A percentile compares a stretch with the other conserved stretches of the same genome.
These are phyloP conservation scores for Globomyces sp. DNA, from an alignment of 371 early-diverging fungal genomes.

Conservation along the genomic window DNA sequence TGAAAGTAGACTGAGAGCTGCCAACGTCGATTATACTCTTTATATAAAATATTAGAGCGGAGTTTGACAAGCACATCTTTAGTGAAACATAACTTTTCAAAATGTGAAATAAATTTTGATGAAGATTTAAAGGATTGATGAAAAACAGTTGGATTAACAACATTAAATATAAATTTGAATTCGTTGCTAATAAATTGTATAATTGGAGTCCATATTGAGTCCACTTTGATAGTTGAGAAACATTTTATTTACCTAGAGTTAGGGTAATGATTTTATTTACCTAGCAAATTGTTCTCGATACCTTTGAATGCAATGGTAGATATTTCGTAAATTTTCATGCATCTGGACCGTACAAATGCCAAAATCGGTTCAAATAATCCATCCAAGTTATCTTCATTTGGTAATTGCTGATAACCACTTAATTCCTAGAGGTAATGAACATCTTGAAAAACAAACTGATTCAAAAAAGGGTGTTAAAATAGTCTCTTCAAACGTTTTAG, in stretches of 20 bases:
- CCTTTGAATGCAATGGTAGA: conserved; percentile 1
- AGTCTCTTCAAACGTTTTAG: too few relatives aligned
- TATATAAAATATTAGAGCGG: not conserved
- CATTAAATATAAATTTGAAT: not conserved
- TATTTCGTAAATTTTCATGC: not conserved
- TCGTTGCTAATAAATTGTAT: not conserved
- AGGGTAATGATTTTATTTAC: too few relatives aligned
- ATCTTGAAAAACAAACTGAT: too few relatives aligned
- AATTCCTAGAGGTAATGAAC: too few relatives aligned
- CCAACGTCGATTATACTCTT: not conserved
- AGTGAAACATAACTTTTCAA: not conserved
- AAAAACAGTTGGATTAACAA: not conserved
- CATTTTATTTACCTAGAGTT: too few relatives aligned
- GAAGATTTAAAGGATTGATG: not conserved
- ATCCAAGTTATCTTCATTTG: not conserved
- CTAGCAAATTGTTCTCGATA: not conserved
- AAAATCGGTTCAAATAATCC: conserved; percentile 1
- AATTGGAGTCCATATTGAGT: not conserved
- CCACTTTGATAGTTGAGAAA: not conserved
- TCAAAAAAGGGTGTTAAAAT: too few relatives aligned
- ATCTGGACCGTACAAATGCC: not conserved
- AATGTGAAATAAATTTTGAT: not conserved
- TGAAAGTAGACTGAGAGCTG: conserved; percentile 1
- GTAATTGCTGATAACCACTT: too few relatives aligned
- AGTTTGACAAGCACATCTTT: not conserved